Conservation (phyloP, 2,329 filamentous ascomycete species). For the Tolypocladium paradoxum region DNA sequence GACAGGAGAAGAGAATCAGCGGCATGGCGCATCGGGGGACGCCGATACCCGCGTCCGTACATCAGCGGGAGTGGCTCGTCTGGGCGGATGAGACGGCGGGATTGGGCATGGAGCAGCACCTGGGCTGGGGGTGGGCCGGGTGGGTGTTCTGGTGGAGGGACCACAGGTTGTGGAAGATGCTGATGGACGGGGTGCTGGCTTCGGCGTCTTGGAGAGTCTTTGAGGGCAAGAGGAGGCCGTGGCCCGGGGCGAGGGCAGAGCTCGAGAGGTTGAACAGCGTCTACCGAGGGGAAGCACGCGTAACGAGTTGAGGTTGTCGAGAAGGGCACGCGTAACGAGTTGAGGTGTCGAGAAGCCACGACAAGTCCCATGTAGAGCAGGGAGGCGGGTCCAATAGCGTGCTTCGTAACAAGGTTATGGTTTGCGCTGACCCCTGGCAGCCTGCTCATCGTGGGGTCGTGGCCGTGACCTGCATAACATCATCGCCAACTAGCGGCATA, state of each 20-base stretch:
- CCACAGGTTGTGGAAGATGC: background rate
- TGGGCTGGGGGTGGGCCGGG: slow-evolving; percentile 18
- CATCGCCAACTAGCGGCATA: too few species aligned
- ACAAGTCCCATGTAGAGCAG: too few species aligned
- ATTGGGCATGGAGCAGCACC: slow-evolving; percentile 24
- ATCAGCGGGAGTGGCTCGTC: slow-evolving; percentile 11
- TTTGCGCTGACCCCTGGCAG: too few species aligned
- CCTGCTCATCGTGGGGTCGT: too few species aligned
- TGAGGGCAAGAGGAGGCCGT: background rate
- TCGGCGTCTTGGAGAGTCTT: background rate
- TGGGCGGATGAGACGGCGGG: slow-evolving; percentile 24
- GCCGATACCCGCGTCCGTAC: slow-evolving; percentile 11
- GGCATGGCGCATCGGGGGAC: slow-evolving; percentile 10
- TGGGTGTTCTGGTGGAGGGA: background rate
- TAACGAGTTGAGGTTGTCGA: too few species aligned
- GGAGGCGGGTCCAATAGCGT: too few species aligned
- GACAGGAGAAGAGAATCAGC: slow-evolving; percentile 9
- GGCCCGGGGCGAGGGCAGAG: background rate
- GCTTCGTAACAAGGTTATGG: too few species aligned
- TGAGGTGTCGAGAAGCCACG: too few species aligned
- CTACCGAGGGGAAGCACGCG: background rate
- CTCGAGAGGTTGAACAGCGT: background rate
- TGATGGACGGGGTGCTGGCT: background rate
- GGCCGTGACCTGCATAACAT: background rate
- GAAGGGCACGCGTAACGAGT: too few species aligned